phyloP scores from a whole-genome alignment of 1,284 basidiomycete genomes.

The Violaceomyces palustris region DNA sequence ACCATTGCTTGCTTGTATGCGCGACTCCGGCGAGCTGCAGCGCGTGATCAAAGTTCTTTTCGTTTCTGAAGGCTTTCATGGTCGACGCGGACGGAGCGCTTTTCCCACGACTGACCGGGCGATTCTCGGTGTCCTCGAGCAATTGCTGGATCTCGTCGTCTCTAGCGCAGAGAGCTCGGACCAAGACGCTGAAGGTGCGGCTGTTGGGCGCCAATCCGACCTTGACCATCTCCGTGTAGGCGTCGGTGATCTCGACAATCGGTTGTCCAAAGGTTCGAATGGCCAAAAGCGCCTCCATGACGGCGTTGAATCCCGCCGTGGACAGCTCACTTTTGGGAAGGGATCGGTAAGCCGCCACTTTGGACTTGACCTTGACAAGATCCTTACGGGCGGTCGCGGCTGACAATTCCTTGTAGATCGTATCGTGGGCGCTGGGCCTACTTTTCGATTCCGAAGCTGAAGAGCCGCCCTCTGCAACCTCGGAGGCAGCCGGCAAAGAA shows the following conservation, averaged over 20 bases:
- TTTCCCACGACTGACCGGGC: too few species aligned
- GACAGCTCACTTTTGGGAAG: conserved; percentile 31
- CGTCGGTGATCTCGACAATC: conserved; percentile 62
- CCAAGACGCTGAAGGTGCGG: conserved; percentile 66
- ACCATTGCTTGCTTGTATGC: conserved; percentile 52
- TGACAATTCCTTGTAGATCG: conserved; percentile 10
- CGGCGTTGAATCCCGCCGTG: conserved; percentile 63
- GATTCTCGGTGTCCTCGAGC: too few species aligned
- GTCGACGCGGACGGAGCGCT: too few species aligned
- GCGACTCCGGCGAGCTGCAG: conserved; percentile 62
- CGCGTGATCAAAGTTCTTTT: conserved; percentile 52
- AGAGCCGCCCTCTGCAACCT: too few species aligned
- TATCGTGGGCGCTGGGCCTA: too few species aligned
- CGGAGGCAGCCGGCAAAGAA: too few species aligned
- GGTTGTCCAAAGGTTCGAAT: conserved; percentile 61
- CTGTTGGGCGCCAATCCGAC: conserved; percentile 64
- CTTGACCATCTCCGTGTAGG: conserved; percentile 73
- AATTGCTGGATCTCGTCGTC: conserved; percentile 64
- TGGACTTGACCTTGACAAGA: conserved; percentile 3
- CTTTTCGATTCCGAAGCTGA: too few species aligned
- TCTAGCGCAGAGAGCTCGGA: conserved; percentile 66
- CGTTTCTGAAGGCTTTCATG: too few species aligned
- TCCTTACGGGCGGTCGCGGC: conserved; percentile 8
- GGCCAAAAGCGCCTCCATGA: conserved; percentile 60
- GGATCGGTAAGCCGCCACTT: conserved; percentile 30